These are phyloP conservation scores for Penicillium crustosum DNA, from an alignment of 2,329 filamentous ascomycete genomes.

Conservation along the genomic window DNA sequence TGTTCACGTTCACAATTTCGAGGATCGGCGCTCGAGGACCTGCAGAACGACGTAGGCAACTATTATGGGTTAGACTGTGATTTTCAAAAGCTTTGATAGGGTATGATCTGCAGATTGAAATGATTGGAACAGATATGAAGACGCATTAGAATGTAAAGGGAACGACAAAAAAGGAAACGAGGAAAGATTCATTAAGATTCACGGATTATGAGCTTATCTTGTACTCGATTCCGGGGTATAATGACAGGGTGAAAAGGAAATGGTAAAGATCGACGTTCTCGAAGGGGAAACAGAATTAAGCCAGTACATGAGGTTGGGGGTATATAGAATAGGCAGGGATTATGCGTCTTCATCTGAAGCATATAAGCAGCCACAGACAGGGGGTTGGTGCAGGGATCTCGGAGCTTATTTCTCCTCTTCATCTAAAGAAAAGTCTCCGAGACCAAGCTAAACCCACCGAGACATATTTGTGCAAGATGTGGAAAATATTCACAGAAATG, in stretches of 20 bases:
- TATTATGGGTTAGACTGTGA: conserved; percentile 18
- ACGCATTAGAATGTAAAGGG: neutral
- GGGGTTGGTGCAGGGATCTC: neutral
- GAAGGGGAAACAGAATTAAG: neutral
- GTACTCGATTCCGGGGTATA: neutral
- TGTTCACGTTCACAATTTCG: neutral
- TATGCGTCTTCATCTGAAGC: neutral
- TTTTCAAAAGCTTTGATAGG: neutral
- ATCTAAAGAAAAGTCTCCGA: conserved; percentile 12
- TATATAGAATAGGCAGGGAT: conserved; percentile 12
- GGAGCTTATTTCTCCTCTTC: conserved; percentile 11
- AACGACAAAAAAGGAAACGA: neutral
- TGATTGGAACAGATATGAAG: neutral
- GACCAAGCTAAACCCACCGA: neutral
- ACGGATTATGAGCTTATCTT: conserved; percentile 11
- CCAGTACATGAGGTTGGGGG: conserved; percentile 9
- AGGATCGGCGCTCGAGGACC: conserved; percentile 35
- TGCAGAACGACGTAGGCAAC: conserved; percentile 37
- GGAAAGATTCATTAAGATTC: conserved; percentile 19
- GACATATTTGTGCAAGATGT: conserved; percentile 2
- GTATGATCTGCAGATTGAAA: conserved; percentile 1
- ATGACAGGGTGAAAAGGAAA: neutral
- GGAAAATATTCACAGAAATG: neutral
- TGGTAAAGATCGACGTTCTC: neutral
- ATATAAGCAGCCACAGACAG: neutral